Percentiles rank a stretch among this genome's conserved stretches.
These are phyloP conservation scores for Cryptococcus deneoformans DNA, from an alignment of 1,284 basidiomycete genomes.

Conservation along the genomic window DNA sequence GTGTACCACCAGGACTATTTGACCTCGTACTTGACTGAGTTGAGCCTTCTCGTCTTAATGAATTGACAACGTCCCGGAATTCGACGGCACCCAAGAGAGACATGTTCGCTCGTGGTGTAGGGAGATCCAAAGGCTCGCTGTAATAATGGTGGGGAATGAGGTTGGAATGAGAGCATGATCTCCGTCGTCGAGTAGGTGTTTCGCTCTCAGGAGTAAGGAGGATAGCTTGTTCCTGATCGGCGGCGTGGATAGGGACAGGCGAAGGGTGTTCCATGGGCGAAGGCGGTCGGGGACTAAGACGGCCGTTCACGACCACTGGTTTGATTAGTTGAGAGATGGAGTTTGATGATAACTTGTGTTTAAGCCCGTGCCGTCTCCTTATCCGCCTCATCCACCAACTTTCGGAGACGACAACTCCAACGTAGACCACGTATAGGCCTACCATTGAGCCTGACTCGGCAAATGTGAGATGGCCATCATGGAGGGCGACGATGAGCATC, in stretches of 20 bases:
- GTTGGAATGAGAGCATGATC: conserved; percentile 3
- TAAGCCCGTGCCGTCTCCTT: not conserved
- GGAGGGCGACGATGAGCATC: conserved; percentile 70
- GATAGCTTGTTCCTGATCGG: not conserved
- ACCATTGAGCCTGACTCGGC: conserved; percentile 76
- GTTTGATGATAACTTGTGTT: not conserved
- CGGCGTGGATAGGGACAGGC: not conserved
- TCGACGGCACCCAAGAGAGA: conserved; percentile 91
- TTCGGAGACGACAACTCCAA: conserved; percentile 67
- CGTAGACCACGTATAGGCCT: conserved; percentile 74
- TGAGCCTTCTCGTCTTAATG: conserved; percentile 57
- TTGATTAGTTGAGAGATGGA: not conserved
- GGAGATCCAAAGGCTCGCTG: conserved; percentile 27
- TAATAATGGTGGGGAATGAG: conserved; percentile 5
- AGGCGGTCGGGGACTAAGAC: not conserved
- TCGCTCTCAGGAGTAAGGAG: not conserved
- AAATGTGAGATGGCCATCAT: conserved; percentile 68
- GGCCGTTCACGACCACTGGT: not conserved
- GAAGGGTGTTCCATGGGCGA: not conserved
- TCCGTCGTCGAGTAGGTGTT: conserved; percentile 3
- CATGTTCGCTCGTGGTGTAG: conserved; percentile 53
- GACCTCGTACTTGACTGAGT: conserved; percentile 17
- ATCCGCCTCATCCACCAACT: conserved; percentile 66
- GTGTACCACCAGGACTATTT: conserved; percentile 11
- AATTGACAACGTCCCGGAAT: conserved; percentile 83